These are phyloP conservation scores for Rhodotorula graminis DNA, from an alignment of 768 basidiomycete genomes.

Conservation along the genomic window DNA sequence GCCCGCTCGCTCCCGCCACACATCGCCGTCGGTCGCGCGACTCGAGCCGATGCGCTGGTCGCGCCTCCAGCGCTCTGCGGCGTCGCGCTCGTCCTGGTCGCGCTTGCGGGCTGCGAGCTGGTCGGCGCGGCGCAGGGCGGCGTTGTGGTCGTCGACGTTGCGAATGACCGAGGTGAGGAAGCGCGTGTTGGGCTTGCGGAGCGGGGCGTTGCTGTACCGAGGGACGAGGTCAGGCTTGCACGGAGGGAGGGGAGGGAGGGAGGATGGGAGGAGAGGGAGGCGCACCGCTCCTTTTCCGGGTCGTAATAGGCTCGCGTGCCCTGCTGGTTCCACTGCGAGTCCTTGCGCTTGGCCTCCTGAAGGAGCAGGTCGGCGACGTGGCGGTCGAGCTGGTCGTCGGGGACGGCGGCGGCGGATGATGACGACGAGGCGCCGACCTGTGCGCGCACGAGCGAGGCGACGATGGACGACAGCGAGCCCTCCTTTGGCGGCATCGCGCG, in stretches of 20 bases:
- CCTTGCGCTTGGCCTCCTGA: conserved; percentile 87
- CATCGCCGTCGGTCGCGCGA: too few relatives aligned
- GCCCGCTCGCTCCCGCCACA: conserved; percentile 49
- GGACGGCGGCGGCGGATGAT: background rate
- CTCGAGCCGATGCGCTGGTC: conserved; percentile 30
- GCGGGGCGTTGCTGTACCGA: conserved; percentile 44
- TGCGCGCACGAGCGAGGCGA: conserved; percentile 28
- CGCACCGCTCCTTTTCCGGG: conserved; percentile 31
- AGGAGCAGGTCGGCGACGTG: conserved; percentile 89
- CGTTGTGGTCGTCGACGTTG: conserved; percentile 93
- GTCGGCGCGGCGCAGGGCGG: conserved; percentile 57
- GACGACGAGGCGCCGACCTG: conserved; percentile 8
- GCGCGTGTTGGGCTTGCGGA: conserved; percentile 61
- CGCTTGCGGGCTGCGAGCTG: conserved; percentile 43
- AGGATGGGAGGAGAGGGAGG: background rate
- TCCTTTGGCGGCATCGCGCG: conserved; percentile 1
- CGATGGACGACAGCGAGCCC: conserved; percentile 28
- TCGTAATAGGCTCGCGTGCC: conserved; percentile 29
- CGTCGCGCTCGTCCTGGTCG: conserved; percentile 36
- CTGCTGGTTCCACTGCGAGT: conserved; percentile 65
- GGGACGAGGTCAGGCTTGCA: too few relatives aligned
- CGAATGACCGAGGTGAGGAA: conserved; percentile 65
- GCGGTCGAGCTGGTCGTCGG: conserved; percentile 65
- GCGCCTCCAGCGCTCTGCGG: conserved; percentile 41
- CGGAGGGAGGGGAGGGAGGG: conserved; percentile 52